phyloP scores from a whole-genome alignment of 148 eudicot species.

The Cornus suecica region DNA sequence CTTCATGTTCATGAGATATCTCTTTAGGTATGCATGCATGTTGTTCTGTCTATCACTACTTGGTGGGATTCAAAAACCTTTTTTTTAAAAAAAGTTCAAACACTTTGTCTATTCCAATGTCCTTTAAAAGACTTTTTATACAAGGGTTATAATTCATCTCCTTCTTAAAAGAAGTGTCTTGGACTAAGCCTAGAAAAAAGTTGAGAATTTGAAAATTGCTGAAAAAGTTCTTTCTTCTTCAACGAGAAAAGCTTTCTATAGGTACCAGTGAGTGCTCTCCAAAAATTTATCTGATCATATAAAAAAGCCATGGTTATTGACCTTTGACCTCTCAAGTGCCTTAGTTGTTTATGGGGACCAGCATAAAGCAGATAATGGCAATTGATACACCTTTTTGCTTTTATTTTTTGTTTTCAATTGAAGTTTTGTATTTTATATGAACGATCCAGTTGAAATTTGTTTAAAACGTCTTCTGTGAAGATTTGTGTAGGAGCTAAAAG shows the following conservation, averaged over 20 bases:
- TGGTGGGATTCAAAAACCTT: no score
- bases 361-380: neutral
- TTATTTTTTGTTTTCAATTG: no score
- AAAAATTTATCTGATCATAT: neutral
- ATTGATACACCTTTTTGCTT: neutral
- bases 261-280: neutral
- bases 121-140: neutral
- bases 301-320: slow-evolving; percentile 2
- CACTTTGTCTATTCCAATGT: no score
- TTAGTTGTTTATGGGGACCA: neutral
- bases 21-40: neutral
- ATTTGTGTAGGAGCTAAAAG: no score
- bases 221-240: slow-evolving; percentile 8
- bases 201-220: neutral
- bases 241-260: slow-evolving; percentile 2
- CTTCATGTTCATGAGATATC: neutral
- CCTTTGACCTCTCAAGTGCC: slow-evolving; percentile 21
- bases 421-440: no score
- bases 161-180: slow-evolving; percentile 7
- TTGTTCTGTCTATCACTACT: neutral
- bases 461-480: no score
- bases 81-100: no score
- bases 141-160: neutral
- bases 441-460: no score
- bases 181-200: neutral